A percentile compares a stretch with the other conserved stretches of the same genome.
Evolutionary conservation across 2,329 filamentous ascomycete species (phyloP).

Genomic region (Stylonectria norvegica): DNA sequence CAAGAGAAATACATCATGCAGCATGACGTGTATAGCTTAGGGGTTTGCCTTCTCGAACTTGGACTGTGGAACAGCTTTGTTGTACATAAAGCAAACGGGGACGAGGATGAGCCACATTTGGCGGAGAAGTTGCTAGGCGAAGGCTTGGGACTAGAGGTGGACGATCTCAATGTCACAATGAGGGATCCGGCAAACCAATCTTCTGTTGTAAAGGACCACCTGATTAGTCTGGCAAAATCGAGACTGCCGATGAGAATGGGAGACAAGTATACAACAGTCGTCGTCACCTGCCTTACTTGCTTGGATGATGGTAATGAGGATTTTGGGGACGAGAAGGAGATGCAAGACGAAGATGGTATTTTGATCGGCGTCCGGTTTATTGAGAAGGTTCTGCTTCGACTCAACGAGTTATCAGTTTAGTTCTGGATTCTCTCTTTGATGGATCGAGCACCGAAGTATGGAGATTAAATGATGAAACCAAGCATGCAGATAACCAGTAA

Average conservation of each 20-base stretch:
- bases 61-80: conserved; percentile 43
- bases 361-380: conserved; percentile 11
- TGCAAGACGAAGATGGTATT: conserved; percentile 12
- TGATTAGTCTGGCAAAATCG: conserved; percentile 12
- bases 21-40: conserved; percentile 56
- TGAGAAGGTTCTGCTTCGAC: conserved; percentile 14
- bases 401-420: conserved; percentile 4
- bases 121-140: neutral
- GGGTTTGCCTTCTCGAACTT: conserved; percentile 52
- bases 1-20: conserved; percentile 45
- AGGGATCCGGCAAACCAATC: neutral
- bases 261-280: conserved; percentile 28
- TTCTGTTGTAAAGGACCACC: conserved; percentile 4
- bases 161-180: neutral
- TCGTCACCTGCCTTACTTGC: conserved; percentile 34
- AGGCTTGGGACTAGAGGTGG: neutral
- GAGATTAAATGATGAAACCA: too few relatives aligned
- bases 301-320: conserved; percentile 29
- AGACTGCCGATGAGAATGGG: conserved; percentile 27
- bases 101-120: conserved; percentile 2
- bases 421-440: too few relatives aligned
- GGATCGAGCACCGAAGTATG: too few relatives aligned
- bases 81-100: conserved; percentile 10
- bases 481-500: too few relatives aligned
- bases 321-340: conserved; percentile 26